A percentile compares a stretch with the other conserved stretches of the same genome.
Evolutionary conservation across 306 rosid species (phyloP).

Genomic region (Prunus fruticosa): DNA sequence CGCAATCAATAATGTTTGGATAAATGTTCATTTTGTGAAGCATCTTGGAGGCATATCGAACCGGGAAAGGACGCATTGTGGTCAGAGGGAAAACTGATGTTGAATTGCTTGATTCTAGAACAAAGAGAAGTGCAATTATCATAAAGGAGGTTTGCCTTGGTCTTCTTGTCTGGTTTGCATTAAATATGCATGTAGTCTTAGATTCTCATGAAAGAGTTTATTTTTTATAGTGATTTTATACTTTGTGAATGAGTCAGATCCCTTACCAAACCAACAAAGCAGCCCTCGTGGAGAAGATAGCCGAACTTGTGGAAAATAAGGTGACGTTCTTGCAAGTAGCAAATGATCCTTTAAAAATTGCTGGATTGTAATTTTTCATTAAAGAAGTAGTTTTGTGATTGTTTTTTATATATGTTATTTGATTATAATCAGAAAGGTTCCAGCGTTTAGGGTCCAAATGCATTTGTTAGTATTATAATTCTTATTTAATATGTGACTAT

Average conservation of each 20-base stretch:
- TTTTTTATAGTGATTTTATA: constrained; percentile 3
- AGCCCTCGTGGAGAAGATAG: constrained; percentile 89
- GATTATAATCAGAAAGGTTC: not conserved
- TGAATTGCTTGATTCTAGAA: constrained; percentile 82
- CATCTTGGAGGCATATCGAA: constrained; percentile 90
- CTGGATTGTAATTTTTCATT: constrained; percentile 5
- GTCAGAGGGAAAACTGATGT: constrained; percentile 93
- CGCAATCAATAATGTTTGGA: constrained; percentile 13
- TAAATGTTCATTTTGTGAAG: constrained; percentile 45
- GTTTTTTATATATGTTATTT: not conserved
- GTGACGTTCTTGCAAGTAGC: constrained; percentile 33
- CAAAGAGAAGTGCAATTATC: constrained; percentile 71
- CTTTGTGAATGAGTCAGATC: constrained; percentile 51
- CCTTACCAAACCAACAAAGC: constrained; percentile 97
- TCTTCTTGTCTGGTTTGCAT: constrained; percentile 16
- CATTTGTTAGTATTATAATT: not conserved
- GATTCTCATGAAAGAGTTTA: constrained; percentile 11
- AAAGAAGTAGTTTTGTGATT: not conserved
- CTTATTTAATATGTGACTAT: not conserved
- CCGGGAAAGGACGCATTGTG: constrained; percentile 80
- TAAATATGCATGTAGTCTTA: constrained; percentile 15
- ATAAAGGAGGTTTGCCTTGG: constrained; percentile 68
- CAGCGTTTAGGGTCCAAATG: not conserved
- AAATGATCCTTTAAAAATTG: not conserved
- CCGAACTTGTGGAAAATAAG: constrained; percentile 92